Base-by-base conservation (phyloP, 257 asterid genomes). In the Coffea eugenioides region DNA sequence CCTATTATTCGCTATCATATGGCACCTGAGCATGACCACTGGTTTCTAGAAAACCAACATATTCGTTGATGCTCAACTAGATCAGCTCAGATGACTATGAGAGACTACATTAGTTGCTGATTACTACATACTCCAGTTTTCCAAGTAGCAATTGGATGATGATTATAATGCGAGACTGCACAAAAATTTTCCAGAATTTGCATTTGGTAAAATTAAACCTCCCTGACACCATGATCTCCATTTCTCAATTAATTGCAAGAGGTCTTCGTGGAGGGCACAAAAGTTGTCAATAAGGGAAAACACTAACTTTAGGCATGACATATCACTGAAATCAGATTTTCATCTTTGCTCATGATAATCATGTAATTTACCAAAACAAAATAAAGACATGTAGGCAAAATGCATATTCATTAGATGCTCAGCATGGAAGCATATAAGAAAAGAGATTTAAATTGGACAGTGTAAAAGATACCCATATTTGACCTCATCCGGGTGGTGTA, bases 401-500 rank as follows among this genome's bases (percentile, higher is more conserved):
- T 59, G 68, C 34, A 31, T 3, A 10, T 41, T 75, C 79, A 75
- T 54, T 8, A 31, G n/a, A 39, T 39, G 79, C 2, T 39, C 71
- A 12, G 57, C 41, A 16, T 41, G 70, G 41, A 75, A 5, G 34
- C n/a, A 41, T 59, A 41, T 41, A 11, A 61, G 43, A 64, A 12
- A 16, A 1, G 7, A 11, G 27, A 46, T 59, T 59, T 41, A 7
- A 46, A 39, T 41, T 45, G 49, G 49, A 10, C 23, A 57, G 56
- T 8, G 7, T 13, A 13, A 41, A 59, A 75, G 20, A 34, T 7
- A 57, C 80, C 71, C 80, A 59, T 52, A 66, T 54, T 85, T 75
- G 80, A 92, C 99, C 99, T 95, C 99, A 86, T 90, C 88, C 57
- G 94, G 92, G 91, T 93, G 99, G 82, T 88, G 86, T 76, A 95